Percentiles rank a stretch among this genome's conserved stretches.
Conservation (phyloP, 2,329 filamentous ascomycete genomes). For the Dryadomyces sulphureus region DNA sequence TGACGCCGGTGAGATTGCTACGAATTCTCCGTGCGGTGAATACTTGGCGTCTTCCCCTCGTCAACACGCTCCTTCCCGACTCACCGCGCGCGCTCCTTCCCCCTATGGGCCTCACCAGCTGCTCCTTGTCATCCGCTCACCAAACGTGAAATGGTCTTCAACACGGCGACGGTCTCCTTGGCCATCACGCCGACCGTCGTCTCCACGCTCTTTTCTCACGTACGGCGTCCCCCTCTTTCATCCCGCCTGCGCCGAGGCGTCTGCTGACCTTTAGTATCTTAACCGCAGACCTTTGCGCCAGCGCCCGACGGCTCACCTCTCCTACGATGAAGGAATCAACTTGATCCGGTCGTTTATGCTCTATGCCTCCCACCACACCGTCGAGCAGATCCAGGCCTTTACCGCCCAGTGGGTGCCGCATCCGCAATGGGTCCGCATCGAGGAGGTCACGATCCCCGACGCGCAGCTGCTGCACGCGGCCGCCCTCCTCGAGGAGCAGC, state of each 20-base stretch:
- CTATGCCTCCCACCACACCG: constrained; percentile 75
- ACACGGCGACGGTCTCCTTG: constrained; percentile 66
- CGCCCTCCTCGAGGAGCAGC: constrained; percentile 49
- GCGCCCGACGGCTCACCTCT: constrained; percentile 79
- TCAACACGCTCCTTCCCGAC: too few species aligned
- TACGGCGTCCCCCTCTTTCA: constrained; percentile 26
- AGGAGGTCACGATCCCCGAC: constrained; percentile 50
- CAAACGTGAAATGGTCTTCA: constrained; percentile 27
- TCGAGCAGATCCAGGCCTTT: constrained; percentile 88
- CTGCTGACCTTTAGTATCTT: constrained; percentile 46
- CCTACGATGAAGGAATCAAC: constrained; percentile 84
- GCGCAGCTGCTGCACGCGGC: constrained; percentile 53
- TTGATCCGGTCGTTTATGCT: constrained; percentile 75
- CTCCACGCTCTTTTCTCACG: constrained; percentile 75
- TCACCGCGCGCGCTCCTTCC: neutral
- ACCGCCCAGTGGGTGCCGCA: constrained; percentile 84
- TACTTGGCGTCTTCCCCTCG: neutral
- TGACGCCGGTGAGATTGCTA: too few species aligned
- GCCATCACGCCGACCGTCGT: constrained; percentile 81
- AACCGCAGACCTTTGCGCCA: constrained; percentile 60
- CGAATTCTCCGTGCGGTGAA: neutral
- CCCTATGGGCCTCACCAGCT: neutral
- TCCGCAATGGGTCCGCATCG: constrained; percentile 73
- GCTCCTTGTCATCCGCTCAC: neutral
- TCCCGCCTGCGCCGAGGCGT: neutral